These are phyloP conservation scores for Pyrrhoderma lamaoense DNA, from an alignment of 1,284 basidiomycete genomes.

Conservation along the genomic window DNA sequence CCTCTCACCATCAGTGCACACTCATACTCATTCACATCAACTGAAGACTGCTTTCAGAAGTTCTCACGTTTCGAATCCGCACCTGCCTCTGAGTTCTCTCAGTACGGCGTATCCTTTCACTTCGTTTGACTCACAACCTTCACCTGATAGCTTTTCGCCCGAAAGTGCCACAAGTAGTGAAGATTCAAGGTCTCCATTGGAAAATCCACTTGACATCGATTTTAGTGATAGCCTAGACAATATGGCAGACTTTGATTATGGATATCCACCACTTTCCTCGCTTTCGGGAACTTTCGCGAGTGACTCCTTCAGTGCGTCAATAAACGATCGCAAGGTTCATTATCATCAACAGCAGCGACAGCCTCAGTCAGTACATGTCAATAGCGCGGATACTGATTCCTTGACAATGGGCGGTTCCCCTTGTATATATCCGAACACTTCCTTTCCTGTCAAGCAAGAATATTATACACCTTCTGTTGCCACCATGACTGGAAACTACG, in stretches of 20 bases:
- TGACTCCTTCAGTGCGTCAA: background rate
- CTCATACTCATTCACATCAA: no score
- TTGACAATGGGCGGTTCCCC: conserved; percentile 10
- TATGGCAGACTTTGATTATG: conserved; percentile 16
- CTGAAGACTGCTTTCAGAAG: no score
- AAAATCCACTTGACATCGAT: conserved; percentile 15
- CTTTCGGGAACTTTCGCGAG: background rate
- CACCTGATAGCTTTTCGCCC: conserved; percentile 3
- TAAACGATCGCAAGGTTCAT: conserved; percentile 10
- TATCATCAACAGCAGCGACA: no score
- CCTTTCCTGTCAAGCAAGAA: conserved; percentile 15
- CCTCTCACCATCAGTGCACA: no score
- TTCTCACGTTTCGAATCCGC: no score
- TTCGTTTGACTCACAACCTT: conserved; percentile 2
- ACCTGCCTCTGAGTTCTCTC: no score
- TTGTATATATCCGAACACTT: conserved; percentile 7
- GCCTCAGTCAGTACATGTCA: background rate
- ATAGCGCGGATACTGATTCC: conserved; percentile 1
- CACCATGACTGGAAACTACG: background rate
- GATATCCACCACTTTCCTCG: conserved; percentile 1
- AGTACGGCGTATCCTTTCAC: background rate
- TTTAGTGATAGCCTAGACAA: conserved; percentile 5
- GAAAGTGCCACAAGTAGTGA: conserved; percentile 14
- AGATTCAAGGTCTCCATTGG: conserved; percentile 15
- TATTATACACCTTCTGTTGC: conserved; percentile 5